Base-by-base conservation (phyloP, 2,329 filamentous ascomycete genomes). In the Sclerotiophoma versabilis region DNA sequence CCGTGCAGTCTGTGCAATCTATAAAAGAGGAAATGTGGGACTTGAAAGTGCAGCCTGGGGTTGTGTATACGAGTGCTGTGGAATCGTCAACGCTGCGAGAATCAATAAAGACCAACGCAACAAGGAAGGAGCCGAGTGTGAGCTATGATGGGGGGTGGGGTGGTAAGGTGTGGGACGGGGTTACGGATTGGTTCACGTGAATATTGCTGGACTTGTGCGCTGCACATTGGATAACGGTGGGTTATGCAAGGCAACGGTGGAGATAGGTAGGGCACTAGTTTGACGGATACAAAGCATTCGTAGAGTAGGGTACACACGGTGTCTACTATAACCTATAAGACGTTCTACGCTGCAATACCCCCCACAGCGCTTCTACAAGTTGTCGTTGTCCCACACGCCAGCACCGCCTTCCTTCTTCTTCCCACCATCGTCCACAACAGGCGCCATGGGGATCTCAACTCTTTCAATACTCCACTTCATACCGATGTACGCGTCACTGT, bases 401-500 rank as follows among this genome's bases (percentile, higher is more conserved):
- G 45, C 45, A 15, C 51, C 51, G 6, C 45, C 45, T 5, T 65
- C 60, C 42, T 72, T 72, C 2, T 53, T 67, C 56, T 73, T 73
- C 0, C 62, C 64, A 9, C 56, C 54, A 17, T 59, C 65, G 11
- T 70, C 71, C 1, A 74, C 70, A 14, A 48, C 49, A 34, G 74
- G 70, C 8, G 71, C 75, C 44, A 72, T 62, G 6, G 81, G 80
- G 3, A 87, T 75, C 42, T 83, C 81, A 7, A 87, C 76, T 3
- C 77, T 79, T 15, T 77, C 73, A 5, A 86, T 60, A 26, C 63
- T 75, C 86, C 86, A 89, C 63, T 81, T 78, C 81, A 98, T 85
- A 0, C 90, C 91, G 27, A 92, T 79, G 75, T 98, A 98, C 14
- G 87, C 87, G 80, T 98, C 95, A 75, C 93, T 98, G 15, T 95